Evolutionary conservation across 176 grass and related monocot genomes (phyloP).

Genomic region (Cenchrus fungigraminus): DNA sequence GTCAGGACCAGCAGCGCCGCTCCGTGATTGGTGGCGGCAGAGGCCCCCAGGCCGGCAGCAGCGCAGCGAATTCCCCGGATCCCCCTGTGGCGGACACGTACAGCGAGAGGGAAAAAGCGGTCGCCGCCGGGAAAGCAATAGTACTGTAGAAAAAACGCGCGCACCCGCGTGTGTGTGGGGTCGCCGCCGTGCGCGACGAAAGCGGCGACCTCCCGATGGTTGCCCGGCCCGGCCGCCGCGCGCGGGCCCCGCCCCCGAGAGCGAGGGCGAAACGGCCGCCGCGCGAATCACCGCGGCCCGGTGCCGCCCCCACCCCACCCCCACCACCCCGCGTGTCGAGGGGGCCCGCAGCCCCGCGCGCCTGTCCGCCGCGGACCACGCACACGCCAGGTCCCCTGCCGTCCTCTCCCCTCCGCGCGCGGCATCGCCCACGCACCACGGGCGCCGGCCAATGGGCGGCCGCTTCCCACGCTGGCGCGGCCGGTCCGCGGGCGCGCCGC

Average conservation of each 20-base stretch:
- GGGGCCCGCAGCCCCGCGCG: background rate
- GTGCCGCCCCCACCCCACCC: background rate
- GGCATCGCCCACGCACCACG: background rate
- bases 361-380: constrained; percentile 54
- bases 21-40: background rate
- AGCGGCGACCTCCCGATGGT: constrained; percentile 31
- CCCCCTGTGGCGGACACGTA: constrained; percentile 4
- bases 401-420: background rate
- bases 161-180: background rate
- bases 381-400: background rate
- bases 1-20: too few species aligned
- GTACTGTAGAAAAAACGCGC: background rate
- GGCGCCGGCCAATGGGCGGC: background rate
- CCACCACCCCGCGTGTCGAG: background rate
- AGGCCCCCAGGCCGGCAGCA: background rate
- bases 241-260: constrained; percentile 25
- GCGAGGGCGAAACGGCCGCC: constrained; percentile 53
- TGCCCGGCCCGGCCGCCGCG: too few species aligned
- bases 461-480: background rate
- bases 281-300: constrained; percentile 44
- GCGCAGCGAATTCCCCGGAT: background rate
- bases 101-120: background rate
- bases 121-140: constrained; percentile 26
- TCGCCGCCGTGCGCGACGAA: constrained; percentile 28
- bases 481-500: too few species aligned